Evolutionary conservation across 495 filamentous ascomycete genomes (phyloP), one percentile per base, ranked within the genome.

Genomic region (Aspergillus sclerotiicarbonarius): DNA sequence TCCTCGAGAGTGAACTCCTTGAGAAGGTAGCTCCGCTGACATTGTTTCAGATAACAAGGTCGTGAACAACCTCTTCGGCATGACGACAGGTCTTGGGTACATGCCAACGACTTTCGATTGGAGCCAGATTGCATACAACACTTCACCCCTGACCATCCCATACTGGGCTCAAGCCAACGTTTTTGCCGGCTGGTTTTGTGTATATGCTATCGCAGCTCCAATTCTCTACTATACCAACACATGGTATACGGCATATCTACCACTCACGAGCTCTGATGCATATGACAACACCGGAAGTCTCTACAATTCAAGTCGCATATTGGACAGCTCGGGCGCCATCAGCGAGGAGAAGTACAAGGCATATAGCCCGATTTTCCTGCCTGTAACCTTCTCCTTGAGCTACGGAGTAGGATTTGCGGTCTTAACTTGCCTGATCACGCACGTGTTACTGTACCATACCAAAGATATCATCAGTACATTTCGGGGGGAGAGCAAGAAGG

Each of bases 111-210:
- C 91, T 0, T 95, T 96, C 62, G 91, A 96, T 73, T 95, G 91
- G 91, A 87, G 88, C 3, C 91, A 96, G 68, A 87, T 96, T 37
- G 90, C 91, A 9, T 95, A 95, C 68, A 93, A 91, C 58, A 89
- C 89, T 1, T 93, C 90, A 12, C 91, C 91, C 2, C 73, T 96
- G 2, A 75, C 93, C 3, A 90, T 87, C 2, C 91, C 91, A 1
- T 94, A 90, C 71, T 95, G 91, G 91, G 91, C 91, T 5, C 89
- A 90, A 8, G 83, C 91, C 68, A 95, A 95, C 65, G 90, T 94
- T 39, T 82, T 94, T 25, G 87, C 86, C 33, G 91, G 90, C 10
- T 73, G 93, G 54, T 84, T 92, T 12, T 72, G 90, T 20, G 86
- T 94, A 13, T 92, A 93, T 81, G 93, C 90, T 87, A 78, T 91